Evolutionary conservation across 768 basidiomycete genomes (phyloP).

Genomic region (Pleurotus pulmonarius): DNA sequence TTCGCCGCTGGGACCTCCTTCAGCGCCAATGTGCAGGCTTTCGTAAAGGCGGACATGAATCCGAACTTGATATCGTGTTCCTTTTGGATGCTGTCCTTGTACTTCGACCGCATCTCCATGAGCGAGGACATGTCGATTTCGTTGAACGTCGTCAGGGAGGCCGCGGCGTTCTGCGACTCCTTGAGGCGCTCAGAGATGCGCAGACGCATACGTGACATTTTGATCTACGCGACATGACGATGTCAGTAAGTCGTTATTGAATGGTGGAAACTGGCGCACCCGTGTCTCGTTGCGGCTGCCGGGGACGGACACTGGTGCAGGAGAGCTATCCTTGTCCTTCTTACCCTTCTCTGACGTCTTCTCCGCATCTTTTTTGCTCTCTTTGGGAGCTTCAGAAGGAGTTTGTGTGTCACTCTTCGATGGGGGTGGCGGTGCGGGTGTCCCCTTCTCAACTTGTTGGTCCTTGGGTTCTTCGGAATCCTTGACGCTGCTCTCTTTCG

Average conservation of each 20-base stretch:
- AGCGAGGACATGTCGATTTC: constrained; percentile 99
- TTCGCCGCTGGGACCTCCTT: constrained; percentile 93
- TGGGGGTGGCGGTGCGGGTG: constrained; percentile 41
- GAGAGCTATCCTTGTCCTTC: constrained; percentile 20
- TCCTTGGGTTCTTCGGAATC: constrained; percentile 43
- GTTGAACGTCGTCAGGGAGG: constrained; percentile 97
- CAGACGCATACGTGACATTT: constrained; percentile 98
- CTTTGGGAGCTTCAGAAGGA: constrained; percentile 12
- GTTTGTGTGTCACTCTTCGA: constrained; percentile 27
- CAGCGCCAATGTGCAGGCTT: constrained; percentile 78
- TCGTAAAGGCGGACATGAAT: constrained; percentile 97
- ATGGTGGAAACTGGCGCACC: constrained; percentile 36
- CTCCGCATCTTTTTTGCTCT: constrained; percentile 19
- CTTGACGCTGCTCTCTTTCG: constrained; percentile 26
- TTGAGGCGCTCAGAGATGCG: constrained; percentile 98
- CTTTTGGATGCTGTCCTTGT: constrained; percentile 90
- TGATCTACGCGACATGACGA: constrained; percentile 53
- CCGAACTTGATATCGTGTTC: constrained; percentile 94
- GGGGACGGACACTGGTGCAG: constrained; percentile 29
- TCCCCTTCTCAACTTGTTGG: constrained; percentile 43
- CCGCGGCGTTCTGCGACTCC: constrained; percentile 95
- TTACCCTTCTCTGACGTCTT: constrained; percentile 26
- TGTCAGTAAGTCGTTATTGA: too few relatives aligned
- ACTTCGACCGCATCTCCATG: constrained; percentile 88
- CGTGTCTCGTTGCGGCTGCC: constrained; percentile 80